phyloP scores from a whole-genome alignment of 1,139 yeast genomes.

The Debaryomyces fabryi region DNA sequence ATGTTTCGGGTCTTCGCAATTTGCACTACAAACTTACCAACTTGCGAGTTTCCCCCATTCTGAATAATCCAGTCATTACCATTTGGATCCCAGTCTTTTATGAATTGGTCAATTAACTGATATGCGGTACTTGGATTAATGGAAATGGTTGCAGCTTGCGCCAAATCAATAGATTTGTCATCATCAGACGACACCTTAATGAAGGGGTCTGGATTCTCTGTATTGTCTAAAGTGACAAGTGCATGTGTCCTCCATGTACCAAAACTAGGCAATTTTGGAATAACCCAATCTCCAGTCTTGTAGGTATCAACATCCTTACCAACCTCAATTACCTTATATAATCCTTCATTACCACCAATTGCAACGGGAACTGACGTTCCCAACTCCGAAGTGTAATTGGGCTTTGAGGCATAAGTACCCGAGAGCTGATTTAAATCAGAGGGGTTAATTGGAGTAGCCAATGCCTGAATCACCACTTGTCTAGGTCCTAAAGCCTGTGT shows the following conservation, averaged over 20 bases:
- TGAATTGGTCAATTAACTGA: constrained; percentile 31
- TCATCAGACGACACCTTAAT: constrained; percentile 21
- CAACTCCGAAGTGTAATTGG: constrained; percentile 54
- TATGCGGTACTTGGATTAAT: constrained; percentile 40
- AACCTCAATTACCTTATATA: constrained; percentile 27
- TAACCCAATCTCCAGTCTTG: constrained; percentile 34
- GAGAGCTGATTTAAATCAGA: constrained; percentile 88
- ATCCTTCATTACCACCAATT: constrained; percentile 69
- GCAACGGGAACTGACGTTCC: constrained; percentile 67
- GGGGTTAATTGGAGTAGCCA: constrained; percentile 90
- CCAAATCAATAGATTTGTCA: constrained; percentile 19
- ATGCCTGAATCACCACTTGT: constrained; percentile 53
- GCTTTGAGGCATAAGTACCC: constrained; percentile 92
- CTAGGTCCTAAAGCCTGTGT: constrained; percentile 35
- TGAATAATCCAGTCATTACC: constrained; percentile 38
- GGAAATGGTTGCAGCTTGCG: constrained; percentile 37
- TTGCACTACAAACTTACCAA: constrained; percentile 33
- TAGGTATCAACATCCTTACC: constrained; percentile 25
- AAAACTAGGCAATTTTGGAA: constrained; percentile 32
- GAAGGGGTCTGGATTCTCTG: constrained; percentile 24
- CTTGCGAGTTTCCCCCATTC: constrained; percentile 42
- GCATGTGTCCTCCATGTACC: constrained; percentile 43
- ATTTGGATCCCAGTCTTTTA: constrained; percentile 28
- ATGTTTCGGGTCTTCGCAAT: constrained; percentile 27
- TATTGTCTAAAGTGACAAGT: constrained; percentile 19